Evolutionary conservation across 352 stramenopile species (phyloP), one percentile per base, ranked within the genome.

Genomic region (Phytophthora tentaculata): DNA sequence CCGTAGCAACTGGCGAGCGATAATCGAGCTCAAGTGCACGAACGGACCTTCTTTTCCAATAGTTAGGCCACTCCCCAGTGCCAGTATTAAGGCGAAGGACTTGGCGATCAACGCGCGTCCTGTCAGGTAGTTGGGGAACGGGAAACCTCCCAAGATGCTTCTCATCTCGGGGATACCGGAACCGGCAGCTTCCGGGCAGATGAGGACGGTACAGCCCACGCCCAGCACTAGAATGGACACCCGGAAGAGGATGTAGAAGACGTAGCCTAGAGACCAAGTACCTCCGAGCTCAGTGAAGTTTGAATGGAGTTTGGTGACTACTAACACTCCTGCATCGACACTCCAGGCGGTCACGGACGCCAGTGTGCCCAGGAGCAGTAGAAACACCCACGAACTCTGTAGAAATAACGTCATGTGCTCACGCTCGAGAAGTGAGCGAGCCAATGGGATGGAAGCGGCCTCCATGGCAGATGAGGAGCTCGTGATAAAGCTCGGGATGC

Each of bases 41-140:
- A 94, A 94, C 49, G 88, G 88, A 1, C 86, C 86, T 74, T 92
- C 86, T 51, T 92, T 92, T 9, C 86, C 86, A 49, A 95, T 91
- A 8, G 79, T 86, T 2, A 95, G 59, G 0, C 81, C 86, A 62
- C 83, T 92, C 7, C 84, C 83, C 0, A 91, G 69, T 23, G 86
- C 86, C 24, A 88, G 74, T 16, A 88, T 69, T n/a, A 93, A 60
- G 0, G 83, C 85, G 10, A 88, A 60, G n/a, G 73, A 75, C 76
- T 95, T 95, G 54, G 83, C 76, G 1, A 90, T 49, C 47, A 93
- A 68, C 53, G 84, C 85, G 19, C 77, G 71, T 7, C 68, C 78
- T 17, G 80, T 81, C 1, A 95, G 69, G 55, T 92, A 95, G 59
- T 89, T 76, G 0, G 80, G 79, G 54, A 83, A 73, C n/a, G 82